Evolutionary conservation across 148 eudicot species (phyloP), one percentile per base, ranked within the genome.

Genomic region (Rhododendron henanense): DNA sequence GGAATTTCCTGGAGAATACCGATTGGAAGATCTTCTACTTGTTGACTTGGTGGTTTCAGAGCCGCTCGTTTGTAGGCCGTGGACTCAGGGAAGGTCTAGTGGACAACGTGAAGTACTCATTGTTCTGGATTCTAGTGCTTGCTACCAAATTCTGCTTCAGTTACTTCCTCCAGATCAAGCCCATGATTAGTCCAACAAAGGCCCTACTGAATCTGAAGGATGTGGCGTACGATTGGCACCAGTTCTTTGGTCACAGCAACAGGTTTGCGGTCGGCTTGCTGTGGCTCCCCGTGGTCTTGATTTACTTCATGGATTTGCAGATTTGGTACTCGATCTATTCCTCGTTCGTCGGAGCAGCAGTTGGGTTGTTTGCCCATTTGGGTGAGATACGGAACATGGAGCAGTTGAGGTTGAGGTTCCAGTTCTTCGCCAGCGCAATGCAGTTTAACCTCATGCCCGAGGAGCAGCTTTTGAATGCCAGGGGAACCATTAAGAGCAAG

Each of bases 371-470:
- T 85, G 90, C 88, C 67, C 99, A 95, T 85, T 88, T 96, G 93
- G 99, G 98, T 71, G 99, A 96, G 93, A 96, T 96, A 28, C 88
- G 99, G 57, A 93, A 94, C 86, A 92, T 95, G 92, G 93, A 94
- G 88, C 99, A 96, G 87, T 83, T 96, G 89, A 93, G 99, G 89
- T 85, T 96, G 92, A 94, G 99, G 63, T 96, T 96, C 85, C 98
- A 94, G 90, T 95, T 95, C 90, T 96, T 96, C 86, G 98, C 99
- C 16, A 94, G 98, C 73, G 99, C 99, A 23, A 92, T 96, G 86
- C 99, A 95, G 86, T 96, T 96, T 81, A 96, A 95, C 89, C 95
- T 96, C 86, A 95, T 96, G 97, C 98, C 99, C 16, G 94, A 95
- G 85, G 99, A 95, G 92, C 99, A 94, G 92, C 89, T 95, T 63